A percentile compares a stretch with the other conserved stretches of the same genome.
phyloP scores from a whole-genome alignment of 2,329 filamentous ascomycete species.

The Calonectria pauciramosa region DNA sequence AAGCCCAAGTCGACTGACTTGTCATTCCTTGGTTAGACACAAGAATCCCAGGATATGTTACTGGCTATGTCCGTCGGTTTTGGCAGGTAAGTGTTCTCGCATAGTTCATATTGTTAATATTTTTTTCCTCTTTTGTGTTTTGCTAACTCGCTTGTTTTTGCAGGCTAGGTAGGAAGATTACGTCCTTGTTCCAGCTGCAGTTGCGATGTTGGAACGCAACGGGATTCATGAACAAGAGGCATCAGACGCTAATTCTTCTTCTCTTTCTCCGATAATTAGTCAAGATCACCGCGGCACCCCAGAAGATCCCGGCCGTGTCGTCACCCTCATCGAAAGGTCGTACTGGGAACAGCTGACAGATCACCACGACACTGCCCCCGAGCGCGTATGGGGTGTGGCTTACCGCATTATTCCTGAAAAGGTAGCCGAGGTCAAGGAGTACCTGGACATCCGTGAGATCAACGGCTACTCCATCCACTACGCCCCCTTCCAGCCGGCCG shows the following conservation, averaged over 20 bases:
- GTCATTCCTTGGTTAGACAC: conserved; percentile 72
- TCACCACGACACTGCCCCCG: conserved; percentile 70
- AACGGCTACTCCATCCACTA: conserved; percentile 97
- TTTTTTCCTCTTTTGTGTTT: conserved; percentile 1
- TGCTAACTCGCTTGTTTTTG: conserved; percentile 21
- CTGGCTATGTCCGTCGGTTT: conserved; percentile 93
- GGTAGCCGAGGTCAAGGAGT: conserved; percentile 85
- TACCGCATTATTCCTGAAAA: conserved; percentile 83
- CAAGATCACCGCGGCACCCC: conserved; percentile 96
- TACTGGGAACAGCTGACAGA: conserved; percentile 87
- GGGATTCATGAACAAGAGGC: not conserved
- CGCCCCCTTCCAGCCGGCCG: conserved; percentile 79
- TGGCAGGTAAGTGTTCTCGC: conserved; percentile 83
- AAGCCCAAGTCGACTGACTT: conserved; percentile 14
- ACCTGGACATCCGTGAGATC: conserved; percentile 96
- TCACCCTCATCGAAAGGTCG: conserved; percentile 87
- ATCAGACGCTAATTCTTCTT: conserved; percentile 17
- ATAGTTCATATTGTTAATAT: not conserved
- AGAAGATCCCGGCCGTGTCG: conserved; percentile 88
- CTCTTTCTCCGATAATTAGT: conserved; percentile 60
- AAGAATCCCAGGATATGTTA: conserved; percentile 89
- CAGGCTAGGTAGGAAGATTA: conserved; percentile 51
- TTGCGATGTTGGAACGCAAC: not conserved
- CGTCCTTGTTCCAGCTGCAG: not conserved
- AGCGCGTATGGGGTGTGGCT: conserved; percentile 90